Base-by-base conservation (phyloP, 2,329 filamentous ascomycete species). In the Macrophomina tecta region DNA sequence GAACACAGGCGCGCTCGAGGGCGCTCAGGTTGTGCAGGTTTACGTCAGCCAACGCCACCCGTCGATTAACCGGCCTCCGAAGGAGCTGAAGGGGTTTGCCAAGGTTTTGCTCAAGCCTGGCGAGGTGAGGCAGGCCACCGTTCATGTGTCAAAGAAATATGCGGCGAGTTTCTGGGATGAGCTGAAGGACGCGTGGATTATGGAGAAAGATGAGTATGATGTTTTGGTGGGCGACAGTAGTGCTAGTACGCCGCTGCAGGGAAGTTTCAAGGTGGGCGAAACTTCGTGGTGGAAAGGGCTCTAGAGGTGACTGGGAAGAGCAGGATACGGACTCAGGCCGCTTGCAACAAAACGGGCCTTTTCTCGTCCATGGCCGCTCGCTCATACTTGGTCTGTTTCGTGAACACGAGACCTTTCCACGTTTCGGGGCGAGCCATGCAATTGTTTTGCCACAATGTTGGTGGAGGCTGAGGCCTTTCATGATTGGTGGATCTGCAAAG, bases 141-240 rank as follows among this genome's bases (percentile, higher is more conserved):
- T 93, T 3, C 78, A 80, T 4, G 78, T 89, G 58, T 74, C 85
- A 68, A 85, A 85, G 72, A 91, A 90, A 78, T 88, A 91, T 65
- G 88, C 87, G 0, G 85, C 87, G 0, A 86, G 87, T 64, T 93
- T 89, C 79, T 93, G 88, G 83, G 89, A 92, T 70, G 90, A 93
- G 79, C 84, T 86, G 69, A 81, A 86, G 12, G 82, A 85, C 65
- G 81, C 87, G 72, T 93, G 90, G 90, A 84, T 86, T 23, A 85
- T 85, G 1, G 89, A 91, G 79, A 83, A 84, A 73, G 91, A 90
- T 36, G 80, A 81, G 56, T 92, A 92, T 74, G 84, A 85, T 66
- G 82, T 92, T 16, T 77, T 88, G 64, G 85, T 91, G 2, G 84
- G 83, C 8, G 81, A 84, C 58, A 90, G 86, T 68, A 91, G 86